Evolutionary conservation across 768 basidiomycete genomes (phyloP).

Genomic region (Boletus coccyginus): DNA sequence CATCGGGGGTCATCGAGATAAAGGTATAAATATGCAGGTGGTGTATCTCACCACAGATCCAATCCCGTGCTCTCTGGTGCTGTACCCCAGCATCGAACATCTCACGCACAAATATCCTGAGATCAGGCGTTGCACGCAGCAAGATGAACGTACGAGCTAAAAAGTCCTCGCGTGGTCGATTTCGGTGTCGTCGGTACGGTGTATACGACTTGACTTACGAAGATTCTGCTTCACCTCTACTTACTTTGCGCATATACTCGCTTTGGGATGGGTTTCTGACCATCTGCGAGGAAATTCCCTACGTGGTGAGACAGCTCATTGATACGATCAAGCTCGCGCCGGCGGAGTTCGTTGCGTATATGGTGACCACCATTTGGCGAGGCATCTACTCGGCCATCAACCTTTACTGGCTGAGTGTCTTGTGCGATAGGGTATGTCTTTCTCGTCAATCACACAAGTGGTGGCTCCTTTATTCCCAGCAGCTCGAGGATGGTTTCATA

Average conservation of each 20-base stretch:
- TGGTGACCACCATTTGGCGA: slow-evolving; percentile 30
- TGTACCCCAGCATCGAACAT: neutral
- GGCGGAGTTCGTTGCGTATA: slow-evolving; percentile 16
- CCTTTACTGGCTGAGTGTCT: slow-evolving; percentile 32
- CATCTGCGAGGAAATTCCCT: neutral
- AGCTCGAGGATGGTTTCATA: slow-evolving; percentile 16
- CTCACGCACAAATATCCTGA: neutral
- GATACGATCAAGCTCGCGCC: slow-evolving; percentile 25
- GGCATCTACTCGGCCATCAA: slow-evolving; percentile 34
- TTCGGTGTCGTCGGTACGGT: slow-evolving; percentile 18
- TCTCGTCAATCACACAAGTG: neutral
- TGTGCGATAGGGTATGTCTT: slow-evolving; percentile 27
- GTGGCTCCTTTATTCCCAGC: neutral
- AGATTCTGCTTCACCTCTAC: neutral
- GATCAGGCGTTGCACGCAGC: neutral
- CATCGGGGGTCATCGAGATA: neutral
- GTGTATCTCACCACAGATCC: neutral
- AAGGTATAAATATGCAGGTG: slow-evolving; percentile 17
- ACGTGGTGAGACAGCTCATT: slow-evolving; percentile 5
- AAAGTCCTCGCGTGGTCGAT: neutral
- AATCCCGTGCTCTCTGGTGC: neutral
- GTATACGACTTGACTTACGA: slow-evolving; percentile 25
- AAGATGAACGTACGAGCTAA: neutral
- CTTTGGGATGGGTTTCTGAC: neutral
- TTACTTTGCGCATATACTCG: neutral